A percentile compares a stretch with the other conserved stretches of the same genome.
Evolutionary conservation across 495 filamentous ascomycete genomes (phyloP).

Genomic region (Talaromyces liani): DNA sequence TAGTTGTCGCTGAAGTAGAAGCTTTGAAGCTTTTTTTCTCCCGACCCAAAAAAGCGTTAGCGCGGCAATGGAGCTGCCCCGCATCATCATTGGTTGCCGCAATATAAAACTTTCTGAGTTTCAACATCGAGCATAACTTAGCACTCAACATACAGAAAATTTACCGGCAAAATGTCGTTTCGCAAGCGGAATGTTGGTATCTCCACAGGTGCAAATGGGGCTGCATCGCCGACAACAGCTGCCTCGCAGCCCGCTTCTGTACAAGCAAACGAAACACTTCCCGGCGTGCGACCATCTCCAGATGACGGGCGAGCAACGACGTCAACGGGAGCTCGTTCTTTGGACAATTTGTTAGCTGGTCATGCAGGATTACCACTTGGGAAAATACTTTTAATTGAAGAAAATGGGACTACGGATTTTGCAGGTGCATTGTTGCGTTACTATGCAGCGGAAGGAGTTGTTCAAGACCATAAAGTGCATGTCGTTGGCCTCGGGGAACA

Average conservation of each 20-base stretch:
- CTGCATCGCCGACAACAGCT: slow-evolving; percentile 20
- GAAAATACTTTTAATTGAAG: slow-evolving; percentile 73
- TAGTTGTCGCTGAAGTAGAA: not conserved
- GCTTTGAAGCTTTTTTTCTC: slow-evolving; percentile 53
- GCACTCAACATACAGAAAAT: not conserved
- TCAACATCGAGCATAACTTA: not conserved
- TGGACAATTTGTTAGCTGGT: slow-evolving; percentile 79
- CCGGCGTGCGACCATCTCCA: slow-evolving; percentile 80
- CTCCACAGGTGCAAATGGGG: slow-evolving; percentile 30
- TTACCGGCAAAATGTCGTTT: slow-evolving; percentile 64
- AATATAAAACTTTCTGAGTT: slow-evolving; percentile 1
- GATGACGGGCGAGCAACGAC: slow-evolving; percentile 82
- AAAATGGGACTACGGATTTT: slow-evolving; percentile 93
- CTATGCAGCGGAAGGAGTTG: slow-evolving; percentile 87
- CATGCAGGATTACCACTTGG: slow-evolving; percentile 86
- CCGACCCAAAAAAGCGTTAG: not conserved
- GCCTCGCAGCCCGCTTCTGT: slow-evolving; percentile 22
- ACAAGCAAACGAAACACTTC: slow-evolving; percentile 19
- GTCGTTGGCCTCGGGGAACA: slow-evolving; percentile 69
- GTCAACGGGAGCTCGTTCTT: slow-evolving; percentile 78
- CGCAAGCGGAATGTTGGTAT: slow-evolving; percentile 79
- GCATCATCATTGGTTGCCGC: slow-evolving; percentile 2
- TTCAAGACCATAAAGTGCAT: slow-evolving; percentile 86
- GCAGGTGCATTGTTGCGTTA: slow-evolving; percentile 76
- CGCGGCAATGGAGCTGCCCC: slow-evolving; percentile 3